phyloP scores from a whole-genome alignment of 805 yeast species.

The Wickerhamomyces bovis region DNA sequence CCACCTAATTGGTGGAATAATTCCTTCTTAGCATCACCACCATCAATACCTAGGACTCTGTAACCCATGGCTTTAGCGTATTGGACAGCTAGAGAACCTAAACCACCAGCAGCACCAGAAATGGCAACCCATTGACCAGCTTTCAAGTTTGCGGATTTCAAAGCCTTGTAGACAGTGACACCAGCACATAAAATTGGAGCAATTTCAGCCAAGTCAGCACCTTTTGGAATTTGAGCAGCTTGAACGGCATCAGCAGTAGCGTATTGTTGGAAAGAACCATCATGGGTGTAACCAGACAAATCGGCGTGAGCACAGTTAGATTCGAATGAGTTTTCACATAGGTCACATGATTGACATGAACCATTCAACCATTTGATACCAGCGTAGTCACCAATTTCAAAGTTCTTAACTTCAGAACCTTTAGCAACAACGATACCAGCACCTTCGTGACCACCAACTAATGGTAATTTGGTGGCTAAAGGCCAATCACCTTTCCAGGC shows the following conservation, averaged over 20 bases:
- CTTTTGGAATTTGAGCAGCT: constrained; percentile 55
- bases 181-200: constrained; percentile 41
- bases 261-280: constrained; percentile 55
- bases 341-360: constrained; percentile 61
- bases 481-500: constrained; percentile 42
- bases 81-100: constrained; percentile 73
- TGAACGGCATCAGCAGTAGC: constrained; percentile 63
- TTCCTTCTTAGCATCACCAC: constrained; percentile 62
- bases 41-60: constrained; percentile 69
- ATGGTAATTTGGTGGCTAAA: constrained; percentile 50
- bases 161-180: constrained; percentile 63
- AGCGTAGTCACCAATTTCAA: constrained; percentile 60
- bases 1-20: constrained; percentile 57
- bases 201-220: constrained; percentile 52
- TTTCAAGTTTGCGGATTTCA: constrained; percentile 49
- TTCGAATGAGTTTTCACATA: constrained; percentile 53
- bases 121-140: constrained; percentile 75
- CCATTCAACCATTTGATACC: constrained; percentile 71
- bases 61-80: constrained; percentile 75
- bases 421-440: constrained; percentile 65
- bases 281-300: constrained; percentile 47
- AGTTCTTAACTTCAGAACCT: constrained; percentile 55
- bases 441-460: constrained; percentile 74
- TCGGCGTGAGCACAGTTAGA: constrained; percentile 67
- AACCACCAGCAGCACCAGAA: constrained; percentile 81